Evolutionary conservation across 495 filamentous ascomycete species (phyloP).

Genomic region (Annulohypoxylon maeteangense): DNA sequence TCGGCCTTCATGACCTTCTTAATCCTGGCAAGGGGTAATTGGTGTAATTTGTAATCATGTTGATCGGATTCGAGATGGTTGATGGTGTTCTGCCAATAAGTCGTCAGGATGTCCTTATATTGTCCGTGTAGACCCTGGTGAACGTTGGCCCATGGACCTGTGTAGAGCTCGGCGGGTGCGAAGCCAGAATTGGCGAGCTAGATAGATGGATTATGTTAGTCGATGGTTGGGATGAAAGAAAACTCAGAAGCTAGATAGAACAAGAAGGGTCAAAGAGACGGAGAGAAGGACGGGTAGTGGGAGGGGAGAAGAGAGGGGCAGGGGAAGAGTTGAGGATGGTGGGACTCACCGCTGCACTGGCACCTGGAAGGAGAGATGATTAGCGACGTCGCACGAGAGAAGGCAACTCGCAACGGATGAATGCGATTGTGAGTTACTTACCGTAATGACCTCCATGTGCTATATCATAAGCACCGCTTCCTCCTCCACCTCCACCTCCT

Average conservation of each 20-base stretch:
- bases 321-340: conserved; percentile 21
- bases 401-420: conserved; percentile 43
- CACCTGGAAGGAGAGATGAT: conserved; percentile 65
- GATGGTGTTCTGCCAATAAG: conserved; percentile 99
- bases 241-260: background rate
- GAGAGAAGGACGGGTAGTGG: background rate
- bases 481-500: conserved; percentile 42
- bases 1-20: conserved; percentile 99
- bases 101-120: conserved; percentile 95
- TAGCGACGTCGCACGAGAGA: conserved; percentile 51
- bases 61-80: conserved; percentile 91
- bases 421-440: conserved; percentile 57
- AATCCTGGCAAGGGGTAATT: conserved; percentile 93
- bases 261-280: background rate
- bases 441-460: conserved; percentile 89
- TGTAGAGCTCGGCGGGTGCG: conserved; percentile 88
- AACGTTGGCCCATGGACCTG: conserved; percentile 95
- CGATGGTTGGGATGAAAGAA: background rate
- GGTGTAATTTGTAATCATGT: conserved; percentile 98
- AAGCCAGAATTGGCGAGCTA: conserved; percentile 80
- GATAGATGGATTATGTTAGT: conserved; percentile 39
- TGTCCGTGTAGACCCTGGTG: conserved; percentile 93
- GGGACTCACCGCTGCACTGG: conserved; percentile 79
- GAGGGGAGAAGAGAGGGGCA: conserved; percentile 19
- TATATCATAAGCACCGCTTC: conserved; percentile 79